Base-by-base conservation (phyloP, 1,284 basidiomycete genomes). In the Cystobasidium sp. region DNA sequence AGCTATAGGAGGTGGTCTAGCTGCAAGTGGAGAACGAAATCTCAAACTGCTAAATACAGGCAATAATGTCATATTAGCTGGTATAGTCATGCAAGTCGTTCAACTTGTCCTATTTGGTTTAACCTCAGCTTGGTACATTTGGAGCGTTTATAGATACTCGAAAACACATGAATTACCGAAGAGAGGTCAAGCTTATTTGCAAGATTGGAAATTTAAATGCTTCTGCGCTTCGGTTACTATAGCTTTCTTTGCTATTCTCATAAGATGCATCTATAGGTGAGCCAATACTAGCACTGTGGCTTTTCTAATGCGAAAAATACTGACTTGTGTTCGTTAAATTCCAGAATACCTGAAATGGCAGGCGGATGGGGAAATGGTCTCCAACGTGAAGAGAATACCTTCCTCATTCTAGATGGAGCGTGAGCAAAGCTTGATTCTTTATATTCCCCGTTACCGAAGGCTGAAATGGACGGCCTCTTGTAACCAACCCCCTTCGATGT, bases 301-400 rank as follows among this genome's bases (percentile, higher is more conserved):
- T 24, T 24, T 16, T 18, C 31, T 20, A 8, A 20, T 47, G 14
- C 44, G 6, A 44, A 39, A 9, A 5, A 10, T 55, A 55, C 12
- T 9, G 20, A n/a, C 53, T 24, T 31, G 3, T 44, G 7, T 37
- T 56, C 6, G 1, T n/a, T 31, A 16, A 39, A n/a, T 53, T 63
- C 16, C 58, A 71, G 69, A 44, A 71, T 71, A 20, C 69, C 69
- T 20, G 69, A 71, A 61, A 62, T 71, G 59, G 46, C 69, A 18
- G 59, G 61, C 22, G 69, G 69, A 18, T 71, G 69, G 69, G 69
- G 69, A 22, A 61, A 61, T 52, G 55, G 55, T 18, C 58, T 71
- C 14, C 58, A 63, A n/a, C 37, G 69, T 41, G 47, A 71, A n/a
- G 69, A 71, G 44, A 39, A 43, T 49, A 63, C 69, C n/a, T 71